A percentile compares a stretch with the other conserved stretches of the same genome.
Evolutionary conservation across 352 stramenopile genomes (phyloP).

Genomic region (Phytopythium delawarense): DNA sequence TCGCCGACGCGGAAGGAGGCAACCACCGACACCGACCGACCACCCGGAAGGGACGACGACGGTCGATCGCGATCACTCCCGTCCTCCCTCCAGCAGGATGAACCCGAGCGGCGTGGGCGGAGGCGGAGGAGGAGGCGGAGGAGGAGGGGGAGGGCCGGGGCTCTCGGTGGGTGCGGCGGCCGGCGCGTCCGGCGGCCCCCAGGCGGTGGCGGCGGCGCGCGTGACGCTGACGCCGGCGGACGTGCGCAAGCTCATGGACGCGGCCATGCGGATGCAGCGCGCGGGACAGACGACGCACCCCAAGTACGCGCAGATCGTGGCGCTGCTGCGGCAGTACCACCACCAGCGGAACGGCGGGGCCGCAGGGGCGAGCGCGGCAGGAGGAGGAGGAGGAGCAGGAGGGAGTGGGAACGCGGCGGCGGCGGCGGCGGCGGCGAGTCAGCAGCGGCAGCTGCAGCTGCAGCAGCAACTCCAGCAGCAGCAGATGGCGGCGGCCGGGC

Average conservation of each 20-base stretch:
- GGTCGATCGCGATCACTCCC: background rate
- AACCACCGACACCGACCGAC: background rate
- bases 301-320: slow-evolving; percentile 85
- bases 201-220: slow-evolving; percentile 3
- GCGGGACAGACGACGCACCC: slow-evolving; percentile 72
- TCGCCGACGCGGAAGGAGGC: background rate
- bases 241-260: slow-evolving; percentile 83
- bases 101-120: background rate
- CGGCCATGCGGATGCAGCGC: slow-evolving; percentile 75
- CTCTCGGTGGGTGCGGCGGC: background rate
- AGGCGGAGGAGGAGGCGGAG: background rate
- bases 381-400: background rate
- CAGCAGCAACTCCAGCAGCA: slow-evolving; percentile 19
- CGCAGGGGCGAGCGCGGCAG: slow-evolving; percentile 4
- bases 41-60: too few species aligned
- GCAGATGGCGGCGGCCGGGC: slow-evolving; percentile 1
- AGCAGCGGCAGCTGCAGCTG: slow-evolving; percentile 3
- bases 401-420: background rate
- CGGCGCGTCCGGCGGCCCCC: background rate
- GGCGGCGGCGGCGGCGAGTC: background rate
- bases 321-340: slow-evolving; percentile 75
- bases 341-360: slow-evolving; percentile 14
- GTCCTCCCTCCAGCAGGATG: background rate
- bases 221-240: slow-evolving; percentile 52
- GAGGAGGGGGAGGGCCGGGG: background rate